Percentiles rank a stretch among this genome's conserved stretches.
These are phyloP conservation scores for Picea mariana DNA, from an alignment of 83 land plant species.

Conservation along the genomic window DNA sequence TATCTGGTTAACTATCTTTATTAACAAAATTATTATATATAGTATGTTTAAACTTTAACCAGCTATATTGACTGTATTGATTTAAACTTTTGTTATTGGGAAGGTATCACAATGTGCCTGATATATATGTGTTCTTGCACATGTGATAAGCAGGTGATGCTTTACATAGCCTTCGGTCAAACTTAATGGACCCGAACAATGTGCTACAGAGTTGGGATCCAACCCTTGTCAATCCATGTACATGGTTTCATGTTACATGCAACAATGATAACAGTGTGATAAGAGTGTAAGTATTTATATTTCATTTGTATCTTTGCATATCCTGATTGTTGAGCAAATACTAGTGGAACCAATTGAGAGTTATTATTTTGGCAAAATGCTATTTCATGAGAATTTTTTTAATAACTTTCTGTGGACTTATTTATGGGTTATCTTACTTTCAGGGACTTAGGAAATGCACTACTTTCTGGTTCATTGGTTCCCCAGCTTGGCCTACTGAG, in stretches of 20 bases:
- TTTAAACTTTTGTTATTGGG: too few species aligned
- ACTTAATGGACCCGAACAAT: constrained; percentile 76
- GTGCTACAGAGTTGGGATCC: constrained; percentile 98
- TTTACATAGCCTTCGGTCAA: constrained; percentile 58
- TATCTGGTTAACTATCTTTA: too few species aligned
- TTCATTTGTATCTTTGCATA: too few species aligned
- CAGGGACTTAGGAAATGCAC: constrained; percentile 97
- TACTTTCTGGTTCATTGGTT: constrained; percentile 79
- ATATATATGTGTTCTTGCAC: neutral
- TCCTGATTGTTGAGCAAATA: neutral
- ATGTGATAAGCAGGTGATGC: constrained; percentile 84
- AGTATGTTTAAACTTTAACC: too few species aligned
- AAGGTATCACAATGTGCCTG: too few species aligned
- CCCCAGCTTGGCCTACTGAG: constrained; percentile 81
- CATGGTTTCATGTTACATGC: constrained; percentile 99
- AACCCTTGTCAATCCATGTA: constrained; percentile 96
- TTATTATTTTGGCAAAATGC: neutral
- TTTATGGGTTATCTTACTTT: constrained; percentile 8
- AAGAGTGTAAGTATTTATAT: constrained; percentile 71
- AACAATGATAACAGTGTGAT: constrained; percentile 85
- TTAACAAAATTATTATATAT: too few species aligned
- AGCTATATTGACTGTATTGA: too few species aligned
- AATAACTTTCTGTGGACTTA: neutral
- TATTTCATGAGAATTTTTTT: neutral
- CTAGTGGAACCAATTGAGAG: neutral